A percentile compares a stretch with the other conserved stretches of the same genome.
These are phyloP conservation scores for Cytauxzoon felis DNA, from an alignment of 169 alveolate genomes.

Conservation along the genomic window DNA sequence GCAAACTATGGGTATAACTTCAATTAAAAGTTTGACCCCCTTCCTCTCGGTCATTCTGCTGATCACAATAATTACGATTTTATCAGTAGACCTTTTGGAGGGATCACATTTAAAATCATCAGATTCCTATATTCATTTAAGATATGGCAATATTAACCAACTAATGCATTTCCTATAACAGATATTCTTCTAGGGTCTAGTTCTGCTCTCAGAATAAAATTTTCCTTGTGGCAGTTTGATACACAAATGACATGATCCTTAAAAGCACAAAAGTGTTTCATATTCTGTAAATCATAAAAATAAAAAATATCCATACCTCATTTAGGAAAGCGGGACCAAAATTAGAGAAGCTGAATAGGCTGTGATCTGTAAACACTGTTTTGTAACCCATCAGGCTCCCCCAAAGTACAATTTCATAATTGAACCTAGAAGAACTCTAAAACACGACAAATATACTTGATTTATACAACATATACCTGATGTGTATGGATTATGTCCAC, in stretches of 20 bases:
- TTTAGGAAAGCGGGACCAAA: constrained; percentile 91
- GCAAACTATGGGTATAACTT: constrained; percentile 94
- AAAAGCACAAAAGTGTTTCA: constrained; percentile 62
- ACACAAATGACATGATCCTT: constrained; percentile 91
- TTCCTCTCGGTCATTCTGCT: constrained; percentile 95
- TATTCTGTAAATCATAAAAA: constrained; percentile 6
- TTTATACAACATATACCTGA: constrained; percentile 41
- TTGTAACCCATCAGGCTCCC: constrained; percentile 69
- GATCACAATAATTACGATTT: constrained; percentile 89
- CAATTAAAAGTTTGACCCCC: constrained; percentile 95
- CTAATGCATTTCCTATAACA: constrained; percentile 85
- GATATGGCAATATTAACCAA: constrained; percentile 22
- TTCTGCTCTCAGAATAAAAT: constrained; percentile 91
- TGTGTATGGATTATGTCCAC: constrained; percentile 90
- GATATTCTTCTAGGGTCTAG: constrained; percentile 88
- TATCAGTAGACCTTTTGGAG: constrained; percentile 75
- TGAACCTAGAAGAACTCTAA: constrained; percentile 38
- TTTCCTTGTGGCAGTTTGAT: constrained; percentile 92
- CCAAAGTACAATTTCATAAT: constrained; percentile 36
- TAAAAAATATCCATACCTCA: constrained; percentile 77
- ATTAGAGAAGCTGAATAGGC: constrained; percentile 95
- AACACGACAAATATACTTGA: background rate
- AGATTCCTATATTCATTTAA: constrained; percentile 56
- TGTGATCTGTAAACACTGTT: constrained; percentile 98
- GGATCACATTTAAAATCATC: constrained; percentile 70